These are phyloP conservation scores for Fraxinus cuspidata DNA, from an alignment of 257 asterid species.

Conservation along the genomic window DNA sequence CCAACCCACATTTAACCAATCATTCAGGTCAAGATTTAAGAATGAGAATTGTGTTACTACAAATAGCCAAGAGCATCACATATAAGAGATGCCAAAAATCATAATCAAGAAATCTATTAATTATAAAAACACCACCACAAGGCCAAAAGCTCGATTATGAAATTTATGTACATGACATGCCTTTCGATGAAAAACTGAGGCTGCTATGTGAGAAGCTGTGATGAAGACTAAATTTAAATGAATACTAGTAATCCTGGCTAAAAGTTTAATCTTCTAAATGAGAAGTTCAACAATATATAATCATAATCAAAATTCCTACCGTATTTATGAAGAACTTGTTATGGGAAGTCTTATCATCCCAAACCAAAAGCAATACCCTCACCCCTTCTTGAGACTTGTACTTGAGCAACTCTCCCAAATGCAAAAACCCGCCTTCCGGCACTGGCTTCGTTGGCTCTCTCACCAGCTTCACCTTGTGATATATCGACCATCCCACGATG, in stretches of 20 bases:
- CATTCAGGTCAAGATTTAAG: too few species aligned
- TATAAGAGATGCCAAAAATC: too few species aligned
- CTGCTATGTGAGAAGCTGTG: neutral
- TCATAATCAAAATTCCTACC: constrained; percentile 39
- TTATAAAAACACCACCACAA: too few species aligned
- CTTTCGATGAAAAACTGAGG: neutral
- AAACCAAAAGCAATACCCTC: constrained; percentile 86
- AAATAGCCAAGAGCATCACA: neutral
- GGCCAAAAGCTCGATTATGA: neutral
- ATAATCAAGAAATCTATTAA: too few species aligned
- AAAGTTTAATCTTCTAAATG: neutral
- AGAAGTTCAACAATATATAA: constrained; percentile 5
- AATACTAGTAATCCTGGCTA: neutral
- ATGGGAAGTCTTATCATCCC: constrained; percentile 98
- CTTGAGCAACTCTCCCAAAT: constrained; percentile 77
- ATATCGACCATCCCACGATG: constrained; percentile 76
- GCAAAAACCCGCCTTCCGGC: constrained; percentile 86
- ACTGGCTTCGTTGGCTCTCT: constrained; percentile 72
- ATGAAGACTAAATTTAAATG: neutral
- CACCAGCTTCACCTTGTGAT: constrained; percentile 66
- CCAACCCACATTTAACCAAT: neutral
- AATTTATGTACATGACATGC: neutral
- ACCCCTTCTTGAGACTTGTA: constrained; percentile 97
- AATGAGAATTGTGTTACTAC: neutral
- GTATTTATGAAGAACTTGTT: constrained; percentile 74